Conservation (phyloP, 2,329 filamentous ascomycete genomes). For the Penicillium sp. region DNA sequence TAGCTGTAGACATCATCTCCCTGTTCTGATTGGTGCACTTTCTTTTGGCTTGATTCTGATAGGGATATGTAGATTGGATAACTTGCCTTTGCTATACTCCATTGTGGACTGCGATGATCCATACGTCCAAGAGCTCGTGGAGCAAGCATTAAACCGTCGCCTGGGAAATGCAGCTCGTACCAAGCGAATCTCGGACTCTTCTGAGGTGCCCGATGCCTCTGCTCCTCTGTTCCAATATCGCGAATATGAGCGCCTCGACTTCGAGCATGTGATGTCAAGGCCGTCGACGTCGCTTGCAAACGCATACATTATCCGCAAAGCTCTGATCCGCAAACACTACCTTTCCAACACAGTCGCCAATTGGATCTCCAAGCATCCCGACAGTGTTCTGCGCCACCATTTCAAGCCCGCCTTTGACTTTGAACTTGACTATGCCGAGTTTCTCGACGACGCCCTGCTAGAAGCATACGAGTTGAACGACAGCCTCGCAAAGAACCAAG, state of each 20-base stretch:
- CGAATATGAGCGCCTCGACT: constrained; percentile 82
- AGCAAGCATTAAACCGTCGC: constrained; percentile 61
- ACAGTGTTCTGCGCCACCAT: constrained; percentile 61
- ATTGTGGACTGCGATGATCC: constrained; percentile 76
- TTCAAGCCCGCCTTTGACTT: constrained; percentile 77
- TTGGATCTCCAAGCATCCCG: constrained; percentile 79
- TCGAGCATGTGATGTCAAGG: constrained; percentile 63
- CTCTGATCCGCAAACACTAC: constrained; percentile 93
- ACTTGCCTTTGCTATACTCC: constrained; percentile 54
- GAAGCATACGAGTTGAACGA: constrained; percentile 84
- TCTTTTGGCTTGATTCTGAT: constrained; percentile 26
- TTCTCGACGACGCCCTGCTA: constrained; percentile 84
- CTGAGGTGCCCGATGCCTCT: constrained; percentile 44
- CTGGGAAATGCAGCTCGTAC: constrained; percentile 51
- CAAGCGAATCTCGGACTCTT: constrained; percentile 50
- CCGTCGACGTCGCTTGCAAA: constrained; percentile 64
- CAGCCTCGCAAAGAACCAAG: constrained; percentile 65
- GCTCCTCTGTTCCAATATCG: constrained; percentile 67
- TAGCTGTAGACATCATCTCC: constrained; percentile 24
- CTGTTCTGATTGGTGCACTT: constrained; percentile 11
- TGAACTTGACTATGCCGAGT: constrained; percentile 94
- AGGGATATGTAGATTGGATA: constrained; percentile 33
- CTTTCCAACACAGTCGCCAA: constrained; percentile 74
- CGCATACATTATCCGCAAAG: constrained; percentile 92
- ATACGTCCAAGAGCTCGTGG: constrained; percentile 83